These are phyloP conservation scores for Rhizopogon vinicolor DNA, from an alignment of 768 basidiomycete species.

Conservation along the genomic window DNA sequence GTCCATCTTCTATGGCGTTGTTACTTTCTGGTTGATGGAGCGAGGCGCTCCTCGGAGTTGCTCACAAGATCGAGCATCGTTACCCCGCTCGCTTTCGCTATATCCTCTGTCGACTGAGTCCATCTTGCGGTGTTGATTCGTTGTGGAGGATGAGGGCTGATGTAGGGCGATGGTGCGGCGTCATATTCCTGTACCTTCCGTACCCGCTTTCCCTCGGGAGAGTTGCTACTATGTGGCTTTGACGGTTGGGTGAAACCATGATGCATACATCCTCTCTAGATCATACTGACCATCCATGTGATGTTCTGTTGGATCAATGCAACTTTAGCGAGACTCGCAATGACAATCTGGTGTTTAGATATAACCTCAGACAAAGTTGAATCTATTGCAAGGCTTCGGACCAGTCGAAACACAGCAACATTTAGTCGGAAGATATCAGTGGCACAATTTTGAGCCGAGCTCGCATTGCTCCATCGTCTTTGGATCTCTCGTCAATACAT, in stretches of 20 bases:
- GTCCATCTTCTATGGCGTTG: conserved; percentile 48
- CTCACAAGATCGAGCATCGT: conserved; percentile 45
- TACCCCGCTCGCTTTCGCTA: conserved; percentile 30
- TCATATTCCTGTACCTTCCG: conserved; percentile 84
- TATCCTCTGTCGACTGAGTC: conserved; percentile 38
- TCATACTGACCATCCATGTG: not conserved
- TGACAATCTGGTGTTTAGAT: too few species aligned
- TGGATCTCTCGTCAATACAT: too few species aligned
- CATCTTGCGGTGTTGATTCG: conserved; percentile 46
- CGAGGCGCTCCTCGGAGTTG: conserved; percentile 52
- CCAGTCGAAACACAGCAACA: too few species aligned
- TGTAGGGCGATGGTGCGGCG: conserved; percentile 43
- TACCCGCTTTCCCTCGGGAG: conserved; percentile 38
- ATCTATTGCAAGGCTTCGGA: too few species aligned
- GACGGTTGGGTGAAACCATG: conserved; percentile 11
- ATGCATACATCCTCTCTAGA: conserved; percentile 47
- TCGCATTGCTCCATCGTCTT: too few species aligned
- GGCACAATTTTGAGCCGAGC: too few species aligned
- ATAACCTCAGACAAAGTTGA: too few species aligned
- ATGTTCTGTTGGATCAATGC: too few species aligned
- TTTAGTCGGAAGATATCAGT: too few species aligned
- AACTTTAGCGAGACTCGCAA: too few species aligned
- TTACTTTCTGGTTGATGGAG: conserved; percentile 72
- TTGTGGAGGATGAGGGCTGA: conserved; percentile 34
- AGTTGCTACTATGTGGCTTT: conserved; percentile 29